Conservation (phyloP, 2,329 filamentous ascomycete genomes). For the Trichoderma brevicompactum region DNA sequence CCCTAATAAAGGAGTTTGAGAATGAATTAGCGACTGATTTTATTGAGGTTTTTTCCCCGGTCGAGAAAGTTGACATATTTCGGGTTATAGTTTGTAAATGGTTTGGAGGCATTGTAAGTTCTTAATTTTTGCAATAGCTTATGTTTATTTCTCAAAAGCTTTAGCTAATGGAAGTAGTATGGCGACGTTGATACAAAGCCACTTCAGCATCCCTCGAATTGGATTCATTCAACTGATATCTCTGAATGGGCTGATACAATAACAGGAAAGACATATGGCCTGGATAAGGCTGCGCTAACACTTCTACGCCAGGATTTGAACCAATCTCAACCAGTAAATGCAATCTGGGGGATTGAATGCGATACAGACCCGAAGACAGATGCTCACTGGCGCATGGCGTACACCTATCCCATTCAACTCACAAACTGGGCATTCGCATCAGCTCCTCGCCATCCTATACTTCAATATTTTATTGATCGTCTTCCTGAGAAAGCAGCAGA, state of each 20-base stretch:
- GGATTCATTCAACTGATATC: slow-evolving; percentile 33
- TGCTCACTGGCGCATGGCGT: slow-evolving; percentile 36
- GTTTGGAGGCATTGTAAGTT: slow-evolving; percentile 36
- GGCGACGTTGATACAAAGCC: slow-evolving; percentile 36
- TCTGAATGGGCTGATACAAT: slow-evolving; percentile 32
- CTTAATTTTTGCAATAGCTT: neutral
- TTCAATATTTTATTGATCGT: slow-evolving; percentile 32
- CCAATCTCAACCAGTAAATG: slow-evolving; percentile 30
- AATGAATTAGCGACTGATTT: slow-evolving; percentile 30
- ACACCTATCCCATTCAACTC: slow-evolving; percentile 35
- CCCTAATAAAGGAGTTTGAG: slow-evolving; percentile 32
- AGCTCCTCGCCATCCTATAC: slow-evolving; percentile 32
- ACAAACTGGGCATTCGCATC: slow-evolving; percentile 37
- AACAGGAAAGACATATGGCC: slow-evolving; percentile 31
- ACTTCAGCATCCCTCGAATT: slow-evolving; percentile 32
- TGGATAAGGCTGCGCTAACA: neutral
- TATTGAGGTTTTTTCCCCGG: slow-evolving; percentile 31
- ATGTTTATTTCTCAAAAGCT: neutral
- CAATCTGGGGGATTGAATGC: slow-evolving; percentile 35
- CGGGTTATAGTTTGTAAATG: slow-evolving; percentile 34
- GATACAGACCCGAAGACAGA: slow-evolving; percentile 34
- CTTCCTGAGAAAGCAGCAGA: slow-evolving; percentile 24
- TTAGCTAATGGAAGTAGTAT: slow-evolving; percentile 29
- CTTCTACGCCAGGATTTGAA: neutral
- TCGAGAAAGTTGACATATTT: slow-evolving; percentile 36